Base-by-base conservation (phyloP, 768 basidiomycete species). In the Mrakia frigida region DNA sequence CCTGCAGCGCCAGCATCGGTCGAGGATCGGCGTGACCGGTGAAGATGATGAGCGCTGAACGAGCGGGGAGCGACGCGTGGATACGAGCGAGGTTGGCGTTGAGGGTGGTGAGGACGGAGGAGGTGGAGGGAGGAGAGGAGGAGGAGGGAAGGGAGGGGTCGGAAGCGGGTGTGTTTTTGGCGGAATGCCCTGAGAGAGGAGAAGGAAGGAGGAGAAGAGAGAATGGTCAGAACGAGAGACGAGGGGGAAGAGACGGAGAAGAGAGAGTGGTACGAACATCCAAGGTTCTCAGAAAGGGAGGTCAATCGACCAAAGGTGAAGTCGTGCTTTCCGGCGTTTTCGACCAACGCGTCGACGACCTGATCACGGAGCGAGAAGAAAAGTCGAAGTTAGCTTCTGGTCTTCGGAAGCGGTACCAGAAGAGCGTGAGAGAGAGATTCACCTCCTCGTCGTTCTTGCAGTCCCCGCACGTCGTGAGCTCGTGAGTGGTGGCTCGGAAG, bases 21-120 rank as follows among this genome's bases (percentile, higher is more conserved):
- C 92, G 88, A 0, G 95, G 94, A 82, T 97, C 92, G 0, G 90
- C 89, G 81, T 98, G 93, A 0, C 95, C 94, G 0, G 91, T 92
- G 81, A 97, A 89, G 53, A 98, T 85, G 73, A 98, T 84, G 31
- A 98, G 82, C 0, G 93, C 94, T 0, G 94, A 93, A 31, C 90
- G 88, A 3, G 90, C 82, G 0, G 94, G 94, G 0, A 98, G 87
- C 0, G 89, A 82, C 0, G 86, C 84, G 80, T 95, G 89, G 0
- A 98, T 84, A 2, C 84, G 80, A 52, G 83, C 82, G 6, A 98
- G 87, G 10, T 89, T 89, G 0, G 81, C 80, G 83, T 95, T 87
- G 52, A 97, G 86, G 0, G 84, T 80, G 0, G 83, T 75, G 33
- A 91, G 85, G 23, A 83, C 81, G 25, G 79, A 76, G 5, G 81